Evolutionary conservation across 805 yeast genomes (phyloP), one percentile per base, ranked within the genome.

Genomic region (Saccharomycopsis malanga): DNA sequence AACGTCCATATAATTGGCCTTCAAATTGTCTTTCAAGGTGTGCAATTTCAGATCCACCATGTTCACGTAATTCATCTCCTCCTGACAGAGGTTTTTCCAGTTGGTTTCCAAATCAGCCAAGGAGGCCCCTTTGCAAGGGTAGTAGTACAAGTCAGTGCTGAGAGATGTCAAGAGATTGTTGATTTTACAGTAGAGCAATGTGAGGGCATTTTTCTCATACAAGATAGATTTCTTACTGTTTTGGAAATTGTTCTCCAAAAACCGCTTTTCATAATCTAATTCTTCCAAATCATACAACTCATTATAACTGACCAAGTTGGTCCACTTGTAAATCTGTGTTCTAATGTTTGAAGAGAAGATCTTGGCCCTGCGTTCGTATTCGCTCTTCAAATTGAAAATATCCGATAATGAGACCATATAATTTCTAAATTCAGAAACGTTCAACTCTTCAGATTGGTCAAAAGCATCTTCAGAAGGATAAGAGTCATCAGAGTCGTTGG

Each of bases 271-370:
- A 20, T 32, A 40, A 15, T 29, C 45, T 9, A 49, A 24, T 29
- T 49, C 49, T 4, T 49, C 46, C 20, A 49, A 17, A 20, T 45
- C 50, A 34, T 21, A 46, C 14, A 45, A 20, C 35, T 49, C 46
- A 22, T 41, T 41, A 29, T 34, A 39, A 25, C 42, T 24, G n/a
- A 42, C 22, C 38, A 39, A 41, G 44, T 46, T 39, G 12, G 40
- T 46, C 53, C 53, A 49, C 27, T 46, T 49, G 39, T 42, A 35
- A 24, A 46, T 49, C 23, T 49, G 49, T 4, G 45, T 45, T n/a
- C 39, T 21, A 10, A 49, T 20, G 12, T 49, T 46, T 15, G 50
- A 46, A 2, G 18, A 12, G 20, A 35, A 46, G 6, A 27, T 34
- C 24, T 46, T 49, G 10, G 42, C 32, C 9, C 39, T 23, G 4